Base-by-base conservation (phyloP, 225 moss, liverwort and hornwort species). In the Neckera pumila region DNA sequence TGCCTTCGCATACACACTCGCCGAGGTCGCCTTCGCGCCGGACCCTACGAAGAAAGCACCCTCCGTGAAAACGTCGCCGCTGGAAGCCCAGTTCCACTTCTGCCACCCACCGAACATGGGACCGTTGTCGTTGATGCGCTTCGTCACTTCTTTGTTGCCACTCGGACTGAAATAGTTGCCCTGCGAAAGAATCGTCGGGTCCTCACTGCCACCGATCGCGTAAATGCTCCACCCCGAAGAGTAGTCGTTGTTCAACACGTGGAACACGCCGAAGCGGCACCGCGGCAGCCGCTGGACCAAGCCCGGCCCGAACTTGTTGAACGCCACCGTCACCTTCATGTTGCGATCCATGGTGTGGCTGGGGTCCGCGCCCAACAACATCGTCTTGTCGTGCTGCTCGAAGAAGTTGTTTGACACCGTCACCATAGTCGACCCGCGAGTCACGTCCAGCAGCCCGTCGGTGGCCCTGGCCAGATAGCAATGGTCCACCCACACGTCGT, bases 221-320 rank as follows among this genome's bases (percentile, higher is more conserved):
- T 94, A 94, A 3, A 65, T 69, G 2, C 20, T 14, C 94, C 93
- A 94, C 58, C 90, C 92, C 9, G 90, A 58, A 34, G 88, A 76
- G 84, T 94, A 94, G 89, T 94, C 91, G 82, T 94, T 94, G 91
- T 94, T 94, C 85, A 94, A 42, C 6, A 94, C 65, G 82, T 94
- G 94, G 71, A 93, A 91, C 40, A 84, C 76, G 20, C 94, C 94
- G 65, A 82, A 94, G 57, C 94, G 90, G 86, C 93, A 89, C 40
- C 91, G 89, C 47, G 94, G 94, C 85, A 94, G 28, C 30, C 94
- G 89, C 88, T 94, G 94, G 27, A 74, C 11, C 71, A 94, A 79
- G 34, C 90, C 92, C 27, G 34, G 45, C 3, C 92, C 94, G 82
- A 94, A 94, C 81, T 82, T 90, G 91, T 94, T 94, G 82, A 90